These are phyloP conservation scores for Cyberlindnera euphorbiae DNA, from an alignment of 805 yeast species.

Conservation along the genomic window DNA sequence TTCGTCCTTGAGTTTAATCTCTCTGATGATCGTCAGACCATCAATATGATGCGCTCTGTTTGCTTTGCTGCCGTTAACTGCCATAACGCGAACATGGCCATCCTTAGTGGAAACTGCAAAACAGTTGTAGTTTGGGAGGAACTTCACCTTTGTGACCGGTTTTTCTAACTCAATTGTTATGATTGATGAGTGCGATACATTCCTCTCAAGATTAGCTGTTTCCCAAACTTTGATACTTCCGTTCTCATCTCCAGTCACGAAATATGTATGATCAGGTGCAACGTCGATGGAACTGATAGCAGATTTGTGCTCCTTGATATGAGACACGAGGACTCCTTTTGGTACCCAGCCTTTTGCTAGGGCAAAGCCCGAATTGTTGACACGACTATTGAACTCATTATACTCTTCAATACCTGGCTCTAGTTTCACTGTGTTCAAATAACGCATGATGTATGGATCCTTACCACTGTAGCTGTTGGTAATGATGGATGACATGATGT, in stretches of 20 bases:
- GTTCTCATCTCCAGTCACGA: constrained; percentile 73
- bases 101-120: constrained; percentile 48
- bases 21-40: constrained; percentile 34
- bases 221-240: constrained; percentile 83
- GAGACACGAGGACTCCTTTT: constrained; percentile 54
- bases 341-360: constrained; percentile 32
- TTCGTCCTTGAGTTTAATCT: constrained; percentile 38
- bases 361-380: constrained; percentile 4
- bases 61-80: constrained; percentile 30
- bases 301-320: constrained; percentile 57
- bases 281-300: constrained; percentile 53
- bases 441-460: constrained; percentile 57
- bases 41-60: constrained; percentile 18
- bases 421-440: constrained; percentile 46
- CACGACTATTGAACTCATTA: constrained; percentile 56
- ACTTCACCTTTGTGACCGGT: constrained; percentile 43
- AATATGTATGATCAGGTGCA: constrained; percentile 57
- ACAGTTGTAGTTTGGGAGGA: constrained; percentile 51
- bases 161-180: constrained; percentile 44
- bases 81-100: constrained; percentile 31
- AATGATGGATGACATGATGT: constrained; percentile 26
- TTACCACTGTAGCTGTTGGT: constrained; percentile 63
- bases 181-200: constrained; percentile 47
- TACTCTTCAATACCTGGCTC: constrained; percentile 57
- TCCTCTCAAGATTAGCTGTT: constrained; percentile 54